These are phyloP conservation scores for Eleusine indica DNA, from an alignment of 176 grass and related monocot genomes.

Conservation along the genomic window DNA sequence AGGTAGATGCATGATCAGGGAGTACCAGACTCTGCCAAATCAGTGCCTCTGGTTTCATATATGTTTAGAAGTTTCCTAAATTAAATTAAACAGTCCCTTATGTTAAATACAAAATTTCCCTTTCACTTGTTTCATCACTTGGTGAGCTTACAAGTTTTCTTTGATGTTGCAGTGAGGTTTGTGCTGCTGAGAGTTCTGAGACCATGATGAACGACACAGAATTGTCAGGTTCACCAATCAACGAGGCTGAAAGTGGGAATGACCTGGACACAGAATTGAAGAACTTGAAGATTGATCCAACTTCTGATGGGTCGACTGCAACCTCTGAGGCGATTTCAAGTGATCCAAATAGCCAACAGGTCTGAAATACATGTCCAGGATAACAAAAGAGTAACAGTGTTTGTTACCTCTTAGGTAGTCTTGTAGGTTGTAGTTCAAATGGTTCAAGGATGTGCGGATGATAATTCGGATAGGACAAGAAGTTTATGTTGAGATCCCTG, in stretches of 20 bases:
- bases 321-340: background rate
- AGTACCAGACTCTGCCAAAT: no score
- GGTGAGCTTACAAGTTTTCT: background rate
- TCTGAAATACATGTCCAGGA: background rate
- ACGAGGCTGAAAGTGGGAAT: background rate
- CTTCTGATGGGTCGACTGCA: background rate
- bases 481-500: background rate
- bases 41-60: no score
- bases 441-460: background rate
- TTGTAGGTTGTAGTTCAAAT: slow-evolving; percentile 21
- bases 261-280: background rate
- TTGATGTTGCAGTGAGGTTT: slow-evolving; percentile 14
- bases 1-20: no score
- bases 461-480: background rate
- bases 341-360: background rate
- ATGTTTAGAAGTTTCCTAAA: no score
- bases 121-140: no score
- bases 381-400: background rate
- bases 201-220: background rate
- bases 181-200: slow-evolving; percentile 5
- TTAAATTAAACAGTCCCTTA: no score
- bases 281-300: slow-evolving; percentile 5
- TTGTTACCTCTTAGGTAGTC: background rate
- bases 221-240: background rate
- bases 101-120: no score